phyloP scores from a whole-genome alignment of 768 basidiomycete genomes.

The Kwoniella botswanensis region DNA sequence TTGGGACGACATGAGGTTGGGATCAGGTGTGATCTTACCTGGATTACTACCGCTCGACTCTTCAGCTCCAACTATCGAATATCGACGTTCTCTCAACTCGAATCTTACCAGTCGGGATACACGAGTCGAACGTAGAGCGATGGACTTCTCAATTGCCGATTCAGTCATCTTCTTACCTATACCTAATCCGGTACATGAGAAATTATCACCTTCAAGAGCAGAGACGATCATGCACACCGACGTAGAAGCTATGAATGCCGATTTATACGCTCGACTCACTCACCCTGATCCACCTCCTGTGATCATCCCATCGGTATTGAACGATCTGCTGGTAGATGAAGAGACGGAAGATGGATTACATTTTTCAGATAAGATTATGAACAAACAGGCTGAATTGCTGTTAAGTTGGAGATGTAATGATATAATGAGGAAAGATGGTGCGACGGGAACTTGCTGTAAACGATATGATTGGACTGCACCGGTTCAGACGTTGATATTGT shows the following conservation, averaged over 20 bases:
- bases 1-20: conserved; percentile 44
- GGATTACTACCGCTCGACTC: conserved; percentile 26
- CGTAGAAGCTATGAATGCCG: conserved; percentile 89
- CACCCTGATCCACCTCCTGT: conserved; percentile 59
- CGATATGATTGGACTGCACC: conserved; percentile 71
- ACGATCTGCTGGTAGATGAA: conserved; percentile 72
- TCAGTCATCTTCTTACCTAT: conserved; percentile 78
- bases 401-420: conserved; percentile 83
- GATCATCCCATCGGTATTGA: conserved; percentile 77
- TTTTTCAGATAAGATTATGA: conserved; percentile 69
- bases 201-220: conserved; percentile 69
- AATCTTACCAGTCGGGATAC: conserved; percentile 11
- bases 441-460: conserved; percentile 78
- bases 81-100: conserved; percentile 15
- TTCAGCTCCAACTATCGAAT: conserved; percentile 6
- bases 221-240: conserved; percentile 74
- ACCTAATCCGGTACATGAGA: conserved; percentile 70
- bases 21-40: conserved; percentile 35
- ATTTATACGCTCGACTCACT: conserved; percentile 72
- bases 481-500: conserved; percentile 48
- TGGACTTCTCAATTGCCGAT: conserved; percentile 65
- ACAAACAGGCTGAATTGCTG: conserved; percentile 75
- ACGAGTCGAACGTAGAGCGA: background rate
- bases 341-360: conserved; percentile 86
- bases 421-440: conserved; percentile 41